phyloP scores from a whole-genome alignment of 495 filamentous ascomycete genomes.

The Penicillium chermesinum region DNA sequence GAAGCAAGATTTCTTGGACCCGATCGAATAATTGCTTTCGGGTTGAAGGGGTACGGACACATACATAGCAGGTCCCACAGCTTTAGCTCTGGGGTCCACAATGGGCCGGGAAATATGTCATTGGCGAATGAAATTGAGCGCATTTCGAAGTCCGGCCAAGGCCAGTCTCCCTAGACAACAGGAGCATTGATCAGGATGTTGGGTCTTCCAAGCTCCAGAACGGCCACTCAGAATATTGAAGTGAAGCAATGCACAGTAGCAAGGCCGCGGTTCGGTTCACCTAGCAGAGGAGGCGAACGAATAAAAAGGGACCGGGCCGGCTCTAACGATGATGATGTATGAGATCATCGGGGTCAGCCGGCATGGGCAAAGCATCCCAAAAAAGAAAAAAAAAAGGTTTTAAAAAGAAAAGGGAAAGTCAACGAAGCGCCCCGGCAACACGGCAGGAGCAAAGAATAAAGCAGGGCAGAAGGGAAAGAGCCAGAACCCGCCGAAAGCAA shows the following conservation, averaged over 20 bases:
- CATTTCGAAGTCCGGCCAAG: conserved; percentile 25
- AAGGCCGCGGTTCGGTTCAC: too few species aligned
- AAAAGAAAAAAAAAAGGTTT: neutral
- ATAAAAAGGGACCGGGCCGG: neutral
- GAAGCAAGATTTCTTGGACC: too few species aligned
- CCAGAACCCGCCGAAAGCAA: conserved; percentile 14
- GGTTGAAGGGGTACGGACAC: too few species aligned
- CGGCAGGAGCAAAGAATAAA: neutral
- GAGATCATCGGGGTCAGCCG: neutral
- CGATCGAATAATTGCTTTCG: too few species aligned
- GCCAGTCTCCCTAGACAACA: neutral
- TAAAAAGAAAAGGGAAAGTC: neutral
- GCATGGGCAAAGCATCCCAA: too few species aligned
- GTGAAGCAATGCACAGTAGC: too few species aligned
- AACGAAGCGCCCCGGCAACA: neutral
- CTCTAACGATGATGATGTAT: neutral
- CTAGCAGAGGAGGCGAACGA: neutral
- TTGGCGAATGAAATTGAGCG: conserved; percentile 17
- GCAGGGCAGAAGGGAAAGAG: neutral
- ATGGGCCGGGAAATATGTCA: neutral
- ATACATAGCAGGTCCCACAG: neutral
- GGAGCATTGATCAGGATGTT: too few species aligned
- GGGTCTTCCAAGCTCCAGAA: too few species aligned
- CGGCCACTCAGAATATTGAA: too few species aligned
- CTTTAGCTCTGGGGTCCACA: neutral